Base-by-base conservation (phyloP, 345 rosid species). In the Populus pruinosa region DNA sequence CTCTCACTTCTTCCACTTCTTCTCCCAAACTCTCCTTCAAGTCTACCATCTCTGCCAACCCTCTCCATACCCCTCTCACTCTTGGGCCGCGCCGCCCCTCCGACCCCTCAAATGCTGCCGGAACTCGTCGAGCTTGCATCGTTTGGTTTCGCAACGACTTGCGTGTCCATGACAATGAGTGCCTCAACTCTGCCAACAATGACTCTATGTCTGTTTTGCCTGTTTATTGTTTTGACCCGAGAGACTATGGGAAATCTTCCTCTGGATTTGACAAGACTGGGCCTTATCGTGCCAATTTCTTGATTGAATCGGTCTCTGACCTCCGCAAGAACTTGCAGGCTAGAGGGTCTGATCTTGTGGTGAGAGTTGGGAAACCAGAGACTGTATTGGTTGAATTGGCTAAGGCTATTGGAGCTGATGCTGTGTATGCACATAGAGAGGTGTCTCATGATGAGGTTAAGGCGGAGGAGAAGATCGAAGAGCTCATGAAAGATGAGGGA, bases 131-230 rank as follows among this genome's bases (percentile, higher is more conserved):
- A 55, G 88, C 96, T 63, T 77, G 97, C 86, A 77, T 96, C 74
- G 95, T 92, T 49, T 93, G 97, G 97, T 92, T 94, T 86, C 98
- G 99, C 6, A 91, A 91, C 56, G 99, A 96, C 87, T 86, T 96
- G 66, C 97, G 99, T 20, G 91, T 92, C 71, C 91, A 92, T 65
- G 99, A 96, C 86, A 96, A 96, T 71, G 98, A 94, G 76, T 90
- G 88, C 79, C 97, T 96, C 75, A 87, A 71, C 84, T 71, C 97
- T 2, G 99, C 98, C 78, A 89, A 88, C 81, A 86, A 89, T 8
- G 99, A 96, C 77, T 91, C 92, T 74, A 62, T 92, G 83, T 96
- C 99, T 27, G 91, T 94, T 68, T 82, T 96, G 68, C 97, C 95
- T 2, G 99, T 96, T 31, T 96, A 91, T 79, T 96, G 99, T 85